phyloP scores from a whole-genome alignment of 2,329 filamentous ascomycete species.

The Sporothrix inflata region DNA sequence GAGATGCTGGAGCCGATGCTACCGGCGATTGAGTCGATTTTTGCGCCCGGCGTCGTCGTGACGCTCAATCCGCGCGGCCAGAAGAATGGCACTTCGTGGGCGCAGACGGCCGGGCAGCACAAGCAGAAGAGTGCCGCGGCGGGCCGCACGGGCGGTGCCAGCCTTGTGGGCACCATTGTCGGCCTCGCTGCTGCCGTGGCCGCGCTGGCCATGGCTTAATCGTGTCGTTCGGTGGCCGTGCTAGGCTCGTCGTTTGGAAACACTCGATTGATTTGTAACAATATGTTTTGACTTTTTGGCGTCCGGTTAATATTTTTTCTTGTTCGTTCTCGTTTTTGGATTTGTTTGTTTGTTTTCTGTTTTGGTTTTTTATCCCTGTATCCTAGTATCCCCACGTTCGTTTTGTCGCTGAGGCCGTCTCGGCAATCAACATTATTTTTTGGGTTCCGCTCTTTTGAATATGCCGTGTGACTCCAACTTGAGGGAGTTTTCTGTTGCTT shows the following conservation, averaged over 20 bases:
- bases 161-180: not conserved
- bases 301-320: not conserved
- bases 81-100: slow-evolving; percentile 31
- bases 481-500: not conserved
- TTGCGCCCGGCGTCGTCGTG: slow-evolving; percentile 30
- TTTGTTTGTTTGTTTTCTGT: not conserved
- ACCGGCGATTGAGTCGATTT: slow-evolving; percentile 34
- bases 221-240: not conserved
- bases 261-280: not conserved
- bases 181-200: slow-evolving; percentile 7
- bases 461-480: not conserved
- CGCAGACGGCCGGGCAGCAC: slow-evolving; percentile 23
- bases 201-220: not conserved
- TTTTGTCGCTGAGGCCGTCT: not conserved
- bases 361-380: not conserved
- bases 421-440: slow-evolving; percentile 8
- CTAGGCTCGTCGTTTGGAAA: not conserved
- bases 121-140: slow-evolving; percentile 18
- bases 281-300: not conserved
- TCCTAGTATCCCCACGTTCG: not conserved
- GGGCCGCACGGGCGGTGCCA: not conserved
- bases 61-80: slow-evolving; percentile 32
- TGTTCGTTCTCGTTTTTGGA: not conserved
- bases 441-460: not conserved
- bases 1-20: slow-evolving; percentile 37